Evolutionary conservation across 164 flowering plant genomes (phyloP), one percentile per base, ranked within the genome.

Genomic region (Vitis amurensis): DNA sequence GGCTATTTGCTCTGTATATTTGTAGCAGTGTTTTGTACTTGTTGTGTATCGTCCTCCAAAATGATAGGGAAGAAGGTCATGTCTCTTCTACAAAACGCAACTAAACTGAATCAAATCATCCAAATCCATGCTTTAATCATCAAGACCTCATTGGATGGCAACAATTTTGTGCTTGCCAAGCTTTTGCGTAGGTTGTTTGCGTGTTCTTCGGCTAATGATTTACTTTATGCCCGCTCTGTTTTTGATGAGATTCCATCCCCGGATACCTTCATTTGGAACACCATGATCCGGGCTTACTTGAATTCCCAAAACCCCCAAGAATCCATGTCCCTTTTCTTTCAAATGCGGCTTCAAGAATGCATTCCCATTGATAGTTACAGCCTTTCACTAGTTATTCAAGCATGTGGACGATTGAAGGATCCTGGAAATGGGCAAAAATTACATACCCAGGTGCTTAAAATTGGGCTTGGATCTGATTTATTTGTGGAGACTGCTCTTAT

Each of bases 401-500:
- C 85, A 0, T 82, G 84, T 67, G 85, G 79, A 14, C 67, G 83
- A 30, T 67, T 59, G 16, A 5, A 7, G 9, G 71, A 77, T 27
- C 55, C 3, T 8, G 7, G 16, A 14, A 59, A 60, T 19, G 83
- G 83, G 63, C 17, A 13, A 48, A 73, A 27, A 61, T 53, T 79
- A 16, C 86, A 80, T 73, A n/a, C 76, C 58, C 79, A 68, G 62
- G 77, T 71, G 44, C 61, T 74, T 57, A 79, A 73, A 76, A 64
- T 67, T 29, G 84, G 84, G 16, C 81, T 83, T 68, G 55, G 69
- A 15, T 73, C 56, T 30, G 84, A 82, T 77, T 59, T 80, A 74
- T 85, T 80, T 71, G 84, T 85, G 64, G 77, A 71, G 48, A 77
- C 82, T 2, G 84, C 81, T 48, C 72, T 85, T 12, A 61, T 85